Percentiles rank a stretch among this genome's conserved stretches.
phyloP scores from a whole-genome alignment of 352 stramenopile species.

The Globisporangium polare region DNA sequence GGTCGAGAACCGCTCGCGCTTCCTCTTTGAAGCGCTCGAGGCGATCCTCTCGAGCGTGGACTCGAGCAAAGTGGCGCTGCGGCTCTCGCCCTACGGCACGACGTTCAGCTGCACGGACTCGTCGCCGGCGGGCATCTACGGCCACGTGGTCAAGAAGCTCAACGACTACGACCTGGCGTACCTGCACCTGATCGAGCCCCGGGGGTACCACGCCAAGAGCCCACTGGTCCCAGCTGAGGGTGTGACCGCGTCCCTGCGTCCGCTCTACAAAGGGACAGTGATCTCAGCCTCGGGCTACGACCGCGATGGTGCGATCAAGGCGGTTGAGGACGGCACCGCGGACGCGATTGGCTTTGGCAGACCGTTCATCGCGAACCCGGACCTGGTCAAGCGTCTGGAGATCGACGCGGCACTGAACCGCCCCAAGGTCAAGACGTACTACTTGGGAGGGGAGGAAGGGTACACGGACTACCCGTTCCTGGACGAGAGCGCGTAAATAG shows the following conservation, averaged over 20 bases:
- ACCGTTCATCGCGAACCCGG: slow-evolving; percentile 61
- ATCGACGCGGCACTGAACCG: slow-evolving; percentile 32
- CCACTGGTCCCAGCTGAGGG: slow-evolving; percentile 30
- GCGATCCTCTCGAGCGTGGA: slow-evolving; percentile 34
- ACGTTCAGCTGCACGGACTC: slow-evolving; percentile 50
- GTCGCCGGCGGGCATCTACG: slow-evolving; percentile 37
- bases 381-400: slow-evolving; percentile 48
- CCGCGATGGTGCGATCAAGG: slow-evolving; percentile 24
- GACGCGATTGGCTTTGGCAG: slow-evolving; percentile 54
- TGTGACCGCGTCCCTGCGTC: slow-evolving; percentile 32
- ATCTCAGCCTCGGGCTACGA: slow-evolving; percentile 49
- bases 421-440: slow-evolving; percentile 30
- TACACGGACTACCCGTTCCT: slow-evolving; percentile 27
- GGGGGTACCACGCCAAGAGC: slow-evolving; percentile 22
- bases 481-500: no score
- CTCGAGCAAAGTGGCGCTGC: slow-evolving; percentile 37
- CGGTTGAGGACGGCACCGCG: slow-evolving; percentile 30
- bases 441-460: slow-evolving; percentile 20
- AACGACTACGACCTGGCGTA: slow-evolving; percentile 51
- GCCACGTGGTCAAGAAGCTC: slow-evolving; percentile 41
- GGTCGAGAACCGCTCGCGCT: slow-evolving; percentile 77
- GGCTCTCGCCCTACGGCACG: slow-evolving; percentile 39
- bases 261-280: slow-evolving; percentile 41
- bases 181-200: slow-evolving; percentile 48
- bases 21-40: slow-evolving; percentile 76